Percentiles rank a stretch among this genome's conserved stretches.
Evolutionary conservation across 805 yeast genomes (phyloP).

Genomic region (Saccharomyces mikatae): DNA sequence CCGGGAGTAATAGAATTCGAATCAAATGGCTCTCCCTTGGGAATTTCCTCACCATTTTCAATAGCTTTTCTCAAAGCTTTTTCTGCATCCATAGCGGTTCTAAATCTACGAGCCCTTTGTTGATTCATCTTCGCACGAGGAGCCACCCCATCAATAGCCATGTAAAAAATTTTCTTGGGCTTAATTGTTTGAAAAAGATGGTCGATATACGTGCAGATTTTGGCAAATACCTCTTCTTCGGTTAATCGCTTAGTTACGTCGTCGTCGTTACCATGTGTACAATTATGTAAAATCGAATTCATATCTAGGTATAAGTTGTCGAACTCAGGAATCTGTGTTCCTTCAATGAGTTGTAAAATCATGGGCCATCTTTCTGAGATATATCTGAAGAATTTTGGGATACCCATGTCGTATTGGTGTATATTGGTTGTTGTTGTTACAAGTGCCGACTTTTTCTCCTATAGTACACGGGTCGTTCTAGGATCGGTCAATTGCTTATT

Average conservation of each 20-base stretch:
- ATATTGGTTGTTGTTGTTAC: not conserved
- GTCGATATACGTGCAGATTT: conserved; percentile 91
- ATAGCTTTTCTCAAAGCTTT: conserved; percentile 66
- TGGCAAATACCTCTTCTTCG: conserved; percentile 86
- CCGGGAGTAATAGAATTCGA: conserved; percentile 94
- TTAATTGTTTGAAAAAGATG: conserved; percentile 81
- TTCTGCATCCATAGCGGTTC: conserved; percentile 91
- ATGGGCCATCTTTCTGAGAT: conserved; percentile 98
- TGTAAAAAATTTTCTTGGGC: conserved; percentile 79
- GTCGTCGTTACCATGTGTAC: conserved; percentile 78
- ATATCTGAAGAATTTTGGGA: conserved; percentile 93
- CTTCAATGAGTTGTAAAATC: conserved; percentile 79
- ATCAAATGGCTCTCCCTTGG: conserved; percentile 77
- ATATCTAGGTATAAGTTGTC: conserved; percentile 93
- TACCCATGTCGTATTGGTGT: conserved; percentile 47
- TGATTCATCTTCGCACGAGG: conserved; percentile 98
- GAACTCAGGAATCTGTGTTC: conserved; percentile 79
- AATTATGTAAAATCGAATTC: conserved; percentile 92
- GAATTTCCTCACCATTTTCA: conserved; percentile 62
- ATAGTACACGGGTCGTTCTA: not conserved
- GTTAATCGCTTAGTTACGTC: conserved; percentile 56
- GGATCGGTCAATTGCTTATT: not conserved
- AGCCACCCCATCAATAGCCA: conserved; percentile 99
- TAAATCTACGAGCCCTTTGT: conserved; percentile 90
- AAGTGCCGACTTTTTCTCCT: not conserved